Conservation (phyloP, 169 alveolate genomes). For the Plasmodium blacklocki region DNA sequence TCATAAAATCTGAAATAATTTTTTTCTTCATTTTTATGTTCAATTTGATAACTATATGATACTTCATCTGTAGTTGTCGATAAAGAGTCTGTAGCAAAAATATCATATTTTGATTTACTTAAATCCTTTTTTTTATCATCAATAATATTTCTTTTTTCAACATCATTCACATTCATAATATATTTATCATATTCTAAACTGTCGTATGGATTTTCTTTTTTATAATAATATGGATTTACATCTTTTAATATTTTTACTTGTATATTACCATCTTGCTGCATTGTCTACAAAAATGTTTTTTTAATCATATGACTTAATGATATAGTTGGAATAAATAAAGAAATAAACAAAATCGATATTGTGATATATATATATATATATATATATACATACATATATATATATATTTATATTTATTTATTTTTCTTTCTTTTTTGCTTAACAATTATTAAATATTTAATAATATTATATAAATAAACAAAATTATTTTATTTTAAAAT, state of each 20-base stretch:
- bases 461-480: too few relatives aligned
- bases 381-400: too few relatives aligned
- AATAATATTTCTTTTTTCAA: background rate
- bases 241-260: slow-evolving; percentile 1
- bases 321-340: too few relatives aligned
- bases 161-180: slow-evolving; percentile 8
- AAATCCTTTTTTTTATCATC: slow-evolving; percentile 1
- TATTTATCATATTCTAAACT: slow-evolving; percentile 30
- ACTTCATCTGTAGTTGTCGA: slow-evolving; percentile 54
- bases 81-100: slow-evolving; percentile 12
- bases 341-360: background rate
- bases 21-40: slow-evolving; percentile 26
- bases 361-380: background rate
- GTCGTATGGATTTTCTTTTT: slow-evolving; percentile 7
- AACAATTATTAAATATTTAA: background rate
- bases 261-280: slow-evolving; percentile 26
- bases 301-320: background rate
- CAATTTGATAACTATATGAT: slow-evolving; percentile 3
- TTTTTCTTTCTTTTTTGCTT: background rate
- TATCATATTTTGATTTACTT: slow-evolving; percentile 6
- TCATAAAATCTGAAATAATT: background rate
- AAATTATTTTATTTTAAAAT: too few relatives aligned
- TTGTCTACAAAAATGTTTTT: slow-evolving; percentile 1
- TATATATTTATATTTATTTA: background rate
- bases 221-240: background rate